Base-by-base conservation (phyloP, 2,329 filamentous ascomycete genomes). In the Paecilomyces fulvus region DNA sequence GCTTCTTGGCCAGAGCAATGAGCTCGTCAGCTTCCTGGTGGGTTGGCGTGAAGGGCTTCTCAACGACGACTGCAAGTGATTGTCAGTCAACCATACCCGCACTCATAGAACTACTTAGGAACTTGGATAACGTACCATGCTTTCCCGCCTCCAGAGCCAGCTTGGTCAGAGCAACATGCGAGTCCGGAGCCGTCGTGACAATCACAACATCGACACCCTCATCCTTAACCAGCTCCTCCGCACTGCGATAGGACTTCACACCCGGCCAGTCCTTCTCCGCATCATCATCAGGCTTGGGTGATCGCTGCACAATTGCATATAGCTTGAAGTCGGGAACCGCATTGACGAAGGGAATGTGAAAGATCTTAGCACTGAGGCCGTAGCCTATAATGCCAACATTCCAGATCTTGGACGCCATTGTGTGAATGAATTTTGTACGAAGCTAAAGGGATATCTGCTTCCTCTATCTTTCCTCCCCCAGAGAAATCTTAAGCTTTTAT, bases 1-100 rank as follows among this genome's bases (percentile, higher is more conserved):
- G 70, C 57, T 79, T 70, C 60, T 77, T 71, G 9, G 85, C 81
- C 52, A 86, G 73, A 9, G 72, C 70, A 49, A 82, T 79, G 6
- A 92, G 81, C 62, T 82, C 73, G 31, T 83, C 78, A 10, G 88
- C 88, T 72, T 92, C 85, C 57, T 81, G 77, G 1, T 81, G 77
- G 1, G 85, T 88, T 20, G 88, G 86, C 11, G 89, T 87, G 69
- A 92, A 92, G 2, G 89, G 89, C 77, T 92, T 92, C 76, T 92
- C 89, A 52, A 88, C 86, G 54, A 92, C 77, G 25, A 92, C 86
- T 77, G 54, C 49, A 58, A 48, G 23, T 25, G 7, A 23, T 28
- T n/a, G 48, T 30, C 46, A 56, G 37, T 17, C n/a, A 43, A 43
- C 14, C 9, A 9, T n/a, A 7, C 17, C 30, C 2, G n/a, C n/a